Evolutionary conservation across 2,329 filamentous ascomycete species (phyloP).

Genomic region (Ophidiomyces ophidiicola): DNA sequence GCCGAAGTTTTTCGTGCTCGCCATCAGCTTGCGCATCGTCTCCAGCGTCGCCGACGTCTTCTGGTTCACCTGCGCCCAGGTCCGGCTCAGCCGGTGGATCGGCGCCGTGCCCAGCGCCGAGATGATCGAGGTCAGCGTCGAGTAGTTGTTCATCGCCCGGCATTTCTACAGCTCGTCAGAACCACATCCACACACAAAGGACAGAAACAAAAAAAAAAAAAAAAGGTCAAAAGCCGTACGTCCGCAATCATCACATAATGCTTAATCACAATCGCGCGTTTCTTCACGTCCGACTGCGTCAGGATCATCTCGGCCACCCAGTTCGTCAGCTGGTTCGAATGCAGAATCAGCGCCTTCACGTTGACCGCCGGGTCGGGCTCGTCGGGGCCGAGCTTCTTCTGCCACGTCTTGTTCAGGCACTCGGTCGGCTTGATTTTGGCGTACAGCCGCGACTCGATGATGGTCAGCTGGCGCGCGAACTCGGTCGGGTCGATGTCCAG

Average conservation of each 20-base stretch:
- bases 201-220: no score
- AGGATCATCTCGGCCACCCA: slow-evolving; percentile 99
- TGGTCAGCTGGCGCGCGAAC: slow-evolving; percentile 93
- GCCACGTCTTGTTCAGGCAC: slow-evolving; percentile 97
- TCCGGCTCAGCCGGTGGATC: slow-evolving; percentile 83
- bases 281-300: slow-evolving; percentile 86
- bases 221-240: slow-evolving; percentile 38
- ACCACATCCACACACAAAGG: not conserved
- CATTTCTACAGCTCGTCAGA: slow-evolving; percentile 62
- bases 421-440: slow-evolving; percentile 93
- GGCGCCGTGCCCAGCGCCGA: slow-evolving; percentile 89
- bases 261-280: slow-evolving; percentile 93
- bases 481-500: slow-evolving; percentile 91
- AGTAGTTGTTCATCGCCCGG: slow-evolving; percentile 86
- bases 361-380: slow-evolving; percentile 68
- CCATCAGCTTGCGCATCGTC: slow-evolving; percentile 88
- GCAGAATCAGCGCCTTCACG: slow-evolving; percentile 88
- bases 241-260: slow-evolving; percentile 95
- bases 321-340: slow-evolving; percentile 97
- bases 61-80: slow-evolving; percentile 85
- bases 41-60: slow-evolving; percentile 71
- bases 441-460: slow-evolving; percentile 90
- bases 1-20: slow-evolving; percentile 93
- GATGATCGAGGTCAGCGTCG: slow-evolving; percentile 92
- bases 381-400: slow-evolving; percentile 71